Evolutionary conservation across 2,329 filamentous ascomycete species (phyloP).

Genomic region (Botrytis porri): DNA sequence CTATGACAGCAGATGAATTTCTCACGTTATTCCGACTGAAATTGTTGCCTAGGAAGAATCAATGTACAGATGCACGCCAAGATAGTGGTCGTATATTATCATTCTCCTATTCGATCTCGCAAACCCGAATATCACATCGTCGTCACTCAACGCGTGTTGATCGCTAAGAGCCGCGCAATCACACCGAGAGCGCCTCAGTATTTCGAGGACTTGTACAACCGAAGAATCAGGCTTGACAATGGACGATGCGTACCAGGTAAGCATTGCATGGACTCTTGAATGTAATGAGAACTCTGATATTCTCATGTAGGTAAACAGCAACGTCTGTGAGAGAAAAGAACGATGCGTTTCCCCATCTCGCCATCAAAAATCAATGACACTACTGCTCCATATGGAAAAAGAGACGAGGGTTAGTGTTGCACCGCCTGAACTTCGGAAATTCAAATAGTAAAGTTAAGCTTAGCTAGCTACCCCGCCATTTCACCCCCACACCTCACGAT

Average conservation of each 20-base stretch:
- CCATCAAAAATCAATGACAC: neutral
- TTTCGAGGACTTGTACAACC: neutral
- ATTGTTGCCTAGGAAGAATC: neutral
- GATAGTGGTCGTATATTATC: neutral
- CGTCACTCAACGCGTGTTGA: slow-evolving; percentile 15
- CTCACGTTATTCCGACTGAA: too few species aligned
- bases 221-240: neutral
- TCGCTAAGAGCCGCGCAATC: neutral
- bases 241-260: neutral
- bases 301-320: neutral
- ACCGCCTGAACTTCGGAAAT: neutral
- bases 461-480: neutral
- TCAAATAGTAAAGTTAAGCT: neutral
- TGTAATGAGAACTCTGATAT: neutral
- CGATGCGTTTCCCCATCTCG: neutral
- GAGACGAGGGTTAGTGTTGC: neutral
- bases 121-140: neutral
- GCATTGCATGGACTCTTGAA: neutral
- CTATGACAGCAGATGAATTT: neutral
- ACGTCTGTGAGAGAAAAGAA: neutral
- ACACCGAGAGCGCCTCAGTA: neutral
- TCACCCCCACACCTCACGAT: neutral
- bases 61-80: neutral
- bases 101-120: neutral
- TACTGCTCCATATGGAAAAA: neutral